Base-by-base conservation (phyloP, 129 eudicot genomes). In the Tagetes patula region DNA sequence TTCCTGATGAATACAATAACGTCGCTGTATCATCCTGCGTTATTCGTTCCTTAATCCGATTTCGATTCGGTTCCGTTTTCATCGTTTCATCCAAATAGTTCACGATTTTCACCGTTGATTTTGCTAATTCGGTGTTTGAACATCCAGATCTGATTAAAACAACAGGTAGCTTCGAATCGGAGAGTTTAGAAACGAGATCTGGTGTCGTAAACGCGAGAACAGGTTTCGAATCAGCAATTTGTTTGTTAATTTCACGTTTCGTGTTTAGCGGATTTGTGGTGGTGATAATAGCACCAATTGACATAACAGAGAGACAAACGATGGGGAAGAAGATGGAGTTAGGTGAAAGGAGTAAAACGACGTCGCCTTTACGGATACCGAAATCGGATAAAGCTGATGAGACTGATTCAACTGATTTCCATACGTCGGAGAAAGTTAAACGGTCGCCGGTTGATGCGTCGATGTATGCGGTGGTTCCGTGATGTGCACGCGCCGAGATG, bases 201-300 rank as follows among this genome's bases (percentile, higher is more conserved):
- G 83, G 43, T 8, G 77, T 74, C 0, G 99, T 88, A 71, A 95
- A 95, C 34, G 91, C 95, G 27, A 95, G 81, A 5, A 82, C 81
- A 0, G 99, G 97, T 10, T 87, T 95, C 0, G 99, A 91, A 74
- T 95, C 96, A 11, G 82, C 58, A 73, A 95, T 82, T 74, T 95
- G 99, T 30, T 91, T 95, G 7, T 81, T 80, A 54, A 95, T 95
- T 65, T 95, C 99, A 1, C 74, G 38, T 0, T 39, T 54, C 0
- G 97, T 86, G 84, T 91, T 91, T 60, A 95, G 87, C 3, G 99
- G 99, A 37, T 90, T 95, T 2, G 96, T 86, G 66, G 99, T 91
- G 49, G 99, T 95, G 67, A 95, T 88, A 45, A 95, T 69, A 42
- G 99, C 96, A 11, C 99, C 99, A 56, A 95, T 88, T 3, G 99